phyloP scores from a whole-genome alignment of 805 yeast species.

The Monosporozyma solicola region DNA sequence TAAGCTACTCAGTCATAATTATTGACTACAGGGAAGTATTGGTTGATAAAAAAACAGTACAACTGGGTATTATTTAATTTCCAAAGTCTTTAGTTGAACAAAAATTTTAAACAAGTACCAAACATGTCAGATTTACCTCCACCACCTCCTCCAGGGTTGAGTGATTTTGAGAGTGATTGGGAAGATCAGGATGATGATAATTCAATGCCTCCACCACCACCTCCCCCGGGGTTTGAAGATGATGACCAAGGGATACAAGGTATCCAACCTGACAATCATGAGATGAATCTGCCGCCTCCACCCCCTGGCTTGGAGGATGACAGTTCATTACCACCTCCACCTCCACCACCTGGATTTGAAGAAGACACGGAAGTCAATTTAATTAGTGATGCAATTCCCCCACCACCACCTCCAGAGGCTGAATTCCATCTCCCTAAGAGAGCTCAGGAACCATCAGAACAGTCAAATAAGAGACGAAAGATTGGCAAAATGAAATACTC shows the following conservation, averaged over 20 bases:
- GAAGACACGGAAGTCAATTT: neutral
- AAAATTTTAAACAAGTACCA: neutral
- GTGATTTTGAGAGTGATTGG: slow-evolving; percentile 10
- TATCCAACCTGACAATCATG: neutral
- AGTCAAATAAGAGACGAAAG: slow-evolving; percentile 28
- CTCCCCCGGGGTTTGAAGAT: slow-evolving; percentile 15
- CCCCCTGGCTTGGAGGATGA: slow-evolving; percentile 14
- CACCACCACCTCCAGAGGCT: slow-evolving; percentile 9
- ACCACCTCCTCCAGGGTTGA: slow-evolving; percentile 27
- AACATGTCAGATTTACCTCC: slow-evolving; percentile 21
- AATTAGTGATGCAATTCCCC: slow-evolving; percentile 1
- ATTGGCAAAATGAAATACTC: slow-evolving; percentile 6
- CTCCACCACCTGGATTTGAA: slow-evolving; percentile 21
- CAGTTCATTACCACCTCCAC: slow-evolving; percentile 9
- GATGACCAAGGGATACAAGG: neutral
- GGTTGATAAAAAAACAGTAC: neutral
- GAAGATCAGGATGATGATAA: neutral
- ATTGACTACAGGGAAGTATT: neutral
- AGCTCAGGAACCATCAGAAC: neutral
- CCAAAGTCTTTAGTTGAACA: neutral
- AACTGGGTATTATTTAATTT: neutral
- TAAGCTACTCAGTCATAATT: neutral
- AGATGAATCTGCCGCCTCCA: slow-evolving; percentile 8
- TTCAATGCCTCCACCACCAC: slow-evolving; percentile 14
- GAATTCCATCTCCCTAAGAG: neutral